Evolutionary conservation across 2,329 filamentous ascomycete species (phyloP).

Genomic region (Monosporascus sp.): DNA sequence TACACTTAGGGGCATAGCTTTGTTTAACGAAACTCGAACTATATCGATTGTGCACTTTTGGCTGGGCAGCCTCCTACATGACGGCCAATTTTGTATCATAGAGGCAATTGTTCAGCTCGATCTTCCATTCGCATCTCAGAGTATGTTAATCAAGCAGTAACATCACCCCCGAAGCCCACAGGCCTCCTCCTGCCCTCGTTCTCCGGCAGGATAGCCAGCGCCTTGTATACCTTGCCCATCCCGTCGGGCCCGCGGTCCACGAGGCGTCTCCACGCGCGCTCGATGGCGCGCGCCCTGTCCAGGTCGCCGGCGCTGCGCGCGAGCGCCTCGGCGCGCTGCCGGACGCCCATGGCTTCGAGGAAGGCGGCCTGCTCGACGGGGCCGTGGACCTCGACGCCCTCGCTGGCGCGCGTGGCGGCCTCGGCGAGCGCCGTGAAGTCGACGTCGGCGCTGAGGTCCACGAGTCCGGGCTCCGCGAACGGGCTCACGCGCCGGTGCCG

Average conservation of each 20-base stretch:
- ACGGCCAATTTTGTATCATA: no score
- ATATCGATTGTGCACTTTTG: no score
- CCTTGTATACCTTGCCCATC: slow-evolving; percentile 96
- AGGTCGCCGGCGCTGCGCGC: slow-evolving; percentile 39
- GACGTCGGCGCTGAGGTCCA: slow-evolving; percentile 88
- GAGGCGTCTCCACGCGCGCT: slow-evolving; percentile 72
- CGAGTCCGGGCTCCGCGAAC: slow-evolving; percentile 71
- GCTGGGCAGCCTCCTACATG: no score
- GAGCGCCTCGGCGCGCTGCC: slow-evolving; percentile 67
- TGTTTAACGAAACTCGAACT: no score
- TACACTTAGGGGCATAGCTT: no score
- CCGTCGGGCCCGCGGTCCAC: slow-evolving; percentile 77
- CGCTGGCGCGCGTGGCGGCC: slow-evolving; percentile 67
- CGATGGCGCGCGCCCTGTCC: slow-evolving; percentile 55
- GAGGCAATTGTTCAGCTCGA: no score
- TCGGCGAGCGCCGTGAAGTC: slow-evolving; percentile 88
- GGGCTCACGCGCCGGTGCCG: slow-evolving; percentile 72
- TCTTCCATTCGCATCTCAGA: neutral
- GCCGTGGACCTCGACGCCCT: slow-evolving; percentile 84
- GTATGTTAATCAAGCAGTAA: slow-evolving; percentile 20
- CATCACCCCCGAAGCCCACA: slow-evolving; percentile 84
- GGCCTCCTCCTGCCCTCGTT: slow-evolving; percentile 68
- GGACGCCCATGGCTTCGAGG: slow-evolving; percentile 74
- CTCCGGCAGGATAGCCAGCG: slow-evolving; percentile 82
- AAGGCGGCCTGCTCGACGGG: slow-evolving; percentile 83